Evolutionary conservation across 208 protist genomes (phyloP).

Genomic region (Vickermania ingenoplastis): DNA sequence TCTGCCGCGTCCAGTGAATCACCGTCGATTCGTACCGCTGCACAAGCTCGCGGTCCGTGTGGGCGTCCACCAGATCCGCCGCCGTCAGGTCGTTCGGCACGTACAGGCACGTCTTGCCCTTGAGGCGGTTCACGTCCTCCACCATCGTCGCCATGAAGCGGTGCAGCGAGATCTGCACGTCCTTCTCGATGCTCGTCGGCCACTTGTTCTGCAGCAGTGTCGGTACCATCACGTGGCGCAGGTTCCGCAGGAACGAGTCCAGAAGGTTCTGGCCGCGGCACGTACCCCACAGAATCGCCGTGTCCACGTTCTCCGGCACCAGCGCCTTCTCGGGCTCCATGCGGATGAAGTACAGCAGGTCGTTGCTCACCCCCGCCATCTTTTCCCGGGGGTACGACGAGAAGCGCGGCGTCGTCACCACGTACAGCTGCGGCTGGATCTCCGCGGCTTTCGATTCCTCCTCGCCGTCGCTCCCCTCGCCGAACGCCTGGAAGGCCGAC

Average conservation of each 20-base stretch:
- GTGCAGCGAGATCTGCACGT: constrained; percentile 91
- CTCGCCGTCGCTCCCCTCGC: not conserved
- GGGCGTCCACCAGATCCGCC: constrained; percentile 29
- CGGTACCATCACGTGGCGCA: constrained; percentile 75
- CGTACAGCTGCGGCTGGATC: constrained; percentile 9
- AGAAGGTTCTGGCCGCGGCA: constrained; percentile 55
- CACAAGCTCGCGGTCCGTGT: constrained; percentile 92
- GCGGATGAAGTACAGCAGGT: constrained; percentile 72
- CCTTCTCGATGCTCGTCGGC: constrained; percentile 94
- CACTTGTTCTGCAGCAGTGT: constrained; percentile 85
- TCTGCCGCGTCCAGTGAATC: constrained; percentile 98
- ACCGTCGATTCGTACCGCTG: constrained; percentile 95
- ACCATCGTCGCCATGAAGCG: constrained; percentile 96
- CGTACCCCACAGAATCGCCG: constrained; percentile 64
- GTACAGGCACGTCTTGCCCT: constrained; percentile 96
- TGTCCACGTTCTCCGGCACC: constrained; percentile 83
- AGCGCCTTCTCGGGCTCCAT: constrained; percentile 72
- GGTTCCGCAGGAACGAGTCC: constrained; percentile 81
- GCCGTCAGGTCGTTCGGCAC: constrained; percentile 88
- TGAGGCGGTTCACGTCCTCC: constrained; percentile 90
- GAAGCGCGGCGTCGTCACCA: constrained; percentile 21
- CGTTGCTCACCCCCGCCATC: constrained; percentile 22
- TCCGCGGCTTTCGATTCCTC: constrained; percentile 15
- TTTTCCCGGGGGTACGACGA: constrained; percentile 16
- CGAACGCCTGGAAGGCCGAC: not conserved